Evolutionary conservation across 2,329 filamentous ascomycete species (phyloP).

Genomic region (Aspergillus sp.): DNA sequence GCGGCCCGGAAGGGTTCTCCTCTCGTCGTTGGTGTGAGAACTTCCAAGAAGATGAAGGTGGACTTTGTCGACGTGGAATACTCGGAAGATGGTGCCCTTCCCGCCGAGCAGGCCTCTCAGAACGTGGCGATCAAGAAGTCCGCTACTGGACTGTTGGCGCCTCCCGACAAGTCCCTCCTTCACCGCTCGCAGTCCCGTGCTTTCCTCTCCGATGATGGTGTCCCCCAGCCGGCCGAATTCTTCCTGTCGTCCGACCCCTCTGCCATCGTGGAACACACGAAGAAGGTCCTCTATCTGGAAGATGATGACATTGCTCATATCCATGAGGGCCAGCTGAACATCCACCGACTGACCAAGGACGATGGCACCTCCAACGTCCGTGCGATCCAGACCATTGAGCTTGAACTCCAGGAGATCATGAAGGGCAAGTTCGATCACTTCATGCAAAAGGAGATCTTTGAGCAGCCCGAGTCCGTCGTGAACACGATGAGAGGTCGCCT

Average conservation of each 20-base stretch:
- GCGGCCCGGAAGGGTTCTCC: constrained; percentile 98
- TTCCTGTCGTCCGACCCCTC: constrained; percentile 99
- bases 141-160: constrained; percentile 71
- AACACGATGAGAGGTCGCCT: constrained; percentile 99
- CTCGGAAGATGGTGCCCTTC: constrained; percentile 80
- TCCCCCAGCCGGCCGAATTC: constrained; percentile 97
- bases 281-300: constrained; percentile 99
- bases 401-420: constrained; percentile 99
- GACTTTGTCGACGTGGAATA: constrained; percentile 99
- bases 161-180: constrained; percentile 94
- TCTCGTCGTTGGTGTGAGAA: constrained; percentile 94
- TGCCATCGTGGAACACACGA: constrained; percentile 98
- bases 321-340: constrained; percentile 97
- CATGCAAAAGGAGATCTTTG: constrained; percentile 99
- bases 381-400: constrained; percentile 96
- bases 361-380: constrained; percentile 96
- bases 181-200: constrained; percentile 98
- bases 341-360: constrained; percentile 95
- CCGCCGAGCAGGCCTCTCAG: constrained; percentile 92
- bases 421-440: constrained; percentile 99
- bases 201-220: constrained; percentile 97
- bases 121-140: constrained; percentile 95
- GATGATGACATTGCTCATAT: constrained; percentile 99
- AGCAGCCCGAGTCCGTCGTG: constrained; percentile 98
- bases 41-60: constrained; percentile 99